phyloP scores from a whole-genome alignment of 2,329 filamentous ascomycete genomes.

The Colletotrichum zoysiae region DNA sequence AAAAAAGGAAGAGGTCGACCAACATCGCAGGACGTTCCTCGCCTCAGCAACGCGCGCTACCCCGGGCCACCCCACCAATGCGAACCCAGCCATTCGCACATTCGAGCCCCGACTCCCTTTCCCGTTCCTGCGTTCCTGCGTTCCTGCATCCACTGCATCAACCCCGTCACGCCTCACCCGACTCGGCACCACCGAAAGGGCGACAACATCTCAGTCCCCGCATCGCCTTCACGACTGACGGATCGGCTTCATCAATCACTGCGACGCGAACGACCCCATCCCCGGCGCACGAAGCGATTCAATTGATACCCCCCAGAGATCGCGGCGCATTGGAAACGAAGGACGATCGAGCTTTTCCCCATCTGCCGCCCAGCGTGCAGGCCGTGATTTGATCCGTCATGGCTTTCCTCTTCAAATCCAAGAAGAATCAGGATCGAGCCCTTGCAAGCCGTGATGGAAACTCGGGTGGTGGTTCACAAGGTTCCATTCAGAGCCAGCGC shows the following conservation, averaged over 20 bases:
- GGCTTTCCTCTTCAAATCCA: slow-evolving; percentile 87
- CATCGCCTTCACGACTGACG: slow-evolving; percentile 22
- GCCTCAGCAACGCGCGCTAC: slow-evolving; percentile 45
- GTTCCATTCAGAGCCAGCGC: slow-evolving; percentile 59
- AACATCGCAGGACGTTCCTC: slow-evolving; percentile 47
- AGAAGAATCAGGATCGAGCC: slow-evolving; percentile 77
- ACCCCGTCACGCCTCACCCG: slow-evolving; percentile 35
- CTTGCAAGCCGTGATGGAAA: slow-evolving; percentile 67
- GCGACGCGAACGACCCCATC: slow-evolving; percentile 10
- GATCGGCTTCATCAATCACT: slow-evolving; percentile 18
- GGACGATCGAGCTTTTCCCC: slow-evolving; percentile 40
- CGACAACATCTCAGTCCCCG: slow-evolving; percentile 25
- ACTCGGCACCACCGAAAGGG: slow-evolving; percentile 30
- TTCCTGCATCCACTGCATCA: slow-evolving; percentile 41
- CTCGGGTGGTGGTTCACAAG: slow-evolving; percentile 56
- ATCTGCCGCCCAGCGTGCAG: slow-evolving; percentile 52
- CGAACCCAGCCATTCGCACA: slow-evolving; percentile 59
- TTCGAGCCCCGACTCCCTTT: slow-evolving; percentile 52
- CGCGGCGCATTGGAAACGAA: slow-evolving; percentile 43
- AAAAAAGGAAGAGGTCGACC: slow-evolving; percentile 56
- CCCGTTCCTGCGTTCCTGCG: slow-evolving; percentile 45
- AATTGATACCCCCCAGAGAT: slow-evolving; percentile 20
- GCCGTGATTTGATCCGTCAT: slow-evolving; percentile 63
- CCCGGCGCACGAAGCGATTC: slow-evolving; percentile 28
- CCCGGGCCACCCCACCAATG: slow-evolving; percentile 54